These are phyloP conservation scores for Fusarium brevicatenulatum DNA, from an alignment of 2,329 filamentous ascomycete species.

Conservation along the genomic window DNA sequence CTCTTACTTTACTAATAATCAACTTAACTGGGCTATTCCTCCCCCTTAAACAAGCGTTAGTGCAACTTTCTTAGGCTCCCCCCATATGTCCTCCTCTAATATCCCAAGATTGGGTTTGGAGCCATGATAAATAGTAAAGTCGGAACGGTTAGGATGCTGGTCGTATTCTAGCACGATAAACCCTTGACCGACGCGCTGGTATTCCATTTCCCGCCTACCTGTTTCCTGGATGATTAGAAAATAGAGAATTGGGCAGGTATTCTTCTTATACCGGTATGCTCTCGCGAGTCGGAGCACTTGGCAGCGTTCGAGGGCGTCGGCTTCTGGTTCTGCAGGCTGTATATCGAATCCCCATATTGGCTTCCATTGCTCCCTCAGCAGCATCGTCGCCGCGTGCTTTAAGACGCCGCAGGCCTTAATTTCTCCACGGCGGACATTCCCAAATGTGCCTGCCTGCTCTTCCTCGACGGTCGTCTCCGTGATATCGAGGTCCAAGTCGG, in stretches of 20 bases:
- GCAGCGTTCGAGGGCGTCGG: background rate
- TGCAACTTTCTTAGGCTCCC: accelerated
- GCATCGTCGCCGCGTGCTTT: accelerated
- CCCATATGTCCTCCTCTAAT: background rate
- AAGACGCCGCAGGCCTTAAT: background rate
- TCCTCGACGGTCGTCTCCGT: accelerated
- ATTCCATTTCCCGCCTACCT: background rate
- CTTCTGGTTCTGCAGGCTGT: background rate
- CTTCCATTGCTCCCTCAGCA: background rate
- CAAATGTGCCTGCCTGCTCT: background rate
- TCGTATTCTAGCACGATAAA: accelerated
- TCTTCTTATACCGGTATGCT: accelerated
- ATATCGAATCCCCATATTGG: background rate
- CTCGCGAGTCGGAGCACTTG: background rate
- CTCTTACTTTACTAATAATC: accelerated
- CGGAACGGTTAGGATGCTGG: background rate
- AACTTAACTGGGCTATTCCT: background rate
- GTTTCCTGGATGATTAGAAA: background rate
- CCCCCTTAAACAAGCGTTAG: background rate
- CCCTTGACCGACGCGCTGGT: background rate
- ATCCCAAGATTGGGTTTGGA: no score
- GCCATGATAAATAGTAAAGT: no score
- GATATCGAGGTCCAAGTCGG: background rate
- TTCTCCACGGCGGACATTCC: accelerated
- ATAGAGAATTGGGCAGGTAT: background rate